These are phyloP conservation scores for Aspergillus hiratsukae DNA, from an alignment of 2,329 filamentous ascomycete genomes.

Conservation along the genomic window DNA sequence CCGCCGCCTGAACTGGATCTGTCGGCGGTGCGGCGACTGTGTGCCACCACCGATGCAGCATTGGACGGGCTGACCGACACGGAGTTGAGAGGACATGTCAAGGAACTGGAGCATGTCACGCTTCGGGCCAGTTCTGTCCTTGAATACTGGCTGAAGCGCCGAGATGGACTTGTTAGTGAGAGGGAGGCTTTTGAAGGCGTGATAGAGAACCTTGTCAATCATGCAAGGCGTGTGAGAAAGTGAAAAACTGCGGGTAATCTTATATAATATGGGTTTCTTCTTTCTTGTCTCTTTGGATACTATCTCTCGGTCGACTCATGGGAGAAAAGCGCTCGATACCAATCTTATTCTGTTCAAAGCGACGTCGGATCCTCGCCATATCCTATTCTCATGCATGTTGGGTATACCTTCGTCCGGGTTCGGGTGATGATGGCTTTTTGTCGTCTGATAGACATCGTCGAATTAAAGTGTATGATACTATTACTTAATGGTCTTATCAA, in stretches of 20 bases:
- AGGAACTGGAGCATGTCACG: constrained; percentile 64
- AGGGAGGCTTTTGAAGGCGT: constrained; percentile 93
- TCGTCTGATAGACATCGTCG: neutral
- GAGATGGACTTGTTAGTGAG: constrained; percentile 82
- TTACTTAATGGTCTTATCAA: neutral
- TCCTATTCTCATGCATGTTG: neutral
- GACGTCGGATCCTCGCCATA: constrained; percentile 5
- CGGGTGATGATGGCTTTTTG: neutral
- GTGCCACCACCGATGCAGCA: constrained; percentile 78
- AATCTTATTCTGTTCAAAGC: constrained; percentile 3
- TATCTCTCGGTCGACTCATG: constrained; percentile 33
- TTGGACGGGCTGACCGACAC: constrained; percentile 71
- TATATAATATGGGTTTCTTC: constrained; percentile 17
- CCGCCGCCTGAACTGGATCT: constrained; percentile 74
- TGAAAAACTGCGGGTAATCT: constrained; percentile 33
- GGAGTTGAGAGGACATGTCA: constrained; percentile 70
- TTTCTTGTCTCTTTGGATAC: constrained; percentile 3
- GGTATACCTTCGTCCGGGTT: neutral
- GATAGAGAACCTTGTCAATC: constrained; percentile 92
- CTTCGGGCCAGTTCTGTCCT: constrained; percentile 70
- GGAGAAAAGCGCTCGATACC: constrained; percentile 17
- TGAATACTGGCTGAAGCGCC: constrained; percentile 81
- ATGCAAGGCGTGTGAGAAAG: constrained; percentile 80
- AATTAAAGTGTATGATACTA: neutral
- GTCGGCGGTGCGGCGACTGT: constrained; percentile 71